Base-by-base conservation (phyloP, 148 eudicot genomes). In the Cornus controversa region DNA sequence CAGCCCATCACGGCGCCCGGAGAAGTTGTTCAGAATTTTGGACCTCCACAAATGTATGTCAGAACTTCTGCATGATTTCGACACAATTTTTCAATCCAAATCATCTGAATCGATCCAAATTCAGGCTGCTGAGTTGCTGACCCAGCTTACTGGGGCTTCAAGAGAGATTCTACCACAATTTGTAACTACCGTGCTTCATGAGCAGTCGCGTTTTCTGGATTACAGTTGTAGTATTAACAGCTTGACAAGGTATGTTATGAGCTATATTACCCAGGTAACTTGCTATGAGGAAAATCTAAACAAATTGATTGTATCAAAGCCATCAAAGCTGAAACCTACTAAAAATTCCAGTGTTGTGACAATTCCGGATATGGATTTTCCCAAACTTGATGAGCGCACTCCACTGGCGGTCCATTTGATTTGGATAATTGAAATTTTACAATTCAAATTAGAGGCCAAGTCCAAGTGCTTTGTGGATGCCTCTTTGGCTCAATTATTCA, bases 191-290 rank as follows among this genome's bases (percentile, higher is more conserved):
- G 89, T 96, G 31, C 87, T 91, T 10, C 76, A 93, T 18, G 99
- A 96, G 80, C 90, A 94, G 0, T 93, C 99, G 0, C 89, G 69
- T 75, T 87, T 89, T 77, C 90, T 92, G 6, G 92, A 91, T 8
- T 93, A 94, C 0, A 98, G 98, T 27, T 98, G 99, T 34, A 89
- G 92, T 0, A 85, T 96, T 74, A 97, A 96, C 80, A 97, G 98
- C 4, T 63, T 96, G 80, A 93, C 95, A 36, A 89, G 98, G 78
- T 96, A 96, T 86, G 99, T 96, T 83, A 96, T 96, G 99, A 93
- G 93, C 77, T 96, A 96, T 45, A 82, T 91, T 15, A 90, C 86
- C 65, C 75, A 93, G 86, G 89, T 96, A 9, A 88, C 91, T 36
- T 98, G 90, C 85, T 96, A 93, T 71, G 91, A 91, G 86, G 86